phyloP scores from a whole-genome alignment of 164 flowering plant genomes.

The Tetrastigma voinierianum region DNA sequence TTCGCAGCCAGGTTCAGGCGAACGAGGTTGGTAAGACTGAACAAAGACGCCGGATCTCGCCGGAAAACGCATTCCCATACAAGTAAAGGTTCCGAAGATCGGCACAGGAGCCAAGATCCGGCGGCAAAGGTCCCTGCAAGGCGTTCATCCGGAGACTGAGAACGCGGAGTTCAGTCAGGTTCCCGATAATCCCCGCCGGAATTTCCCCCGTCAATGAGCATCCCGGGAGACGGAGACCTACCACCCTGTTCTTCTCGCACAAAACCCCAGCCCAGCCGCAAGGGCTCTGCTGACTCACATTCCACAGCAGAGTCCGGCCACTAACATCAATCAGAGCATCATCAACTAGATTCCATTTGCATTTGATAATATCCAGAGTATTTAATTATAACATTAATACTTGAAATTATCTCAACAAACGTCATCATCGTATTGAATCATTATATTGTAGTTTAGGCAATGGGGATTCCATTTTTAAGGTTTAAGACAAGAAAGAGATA shows the following conservation, averaged over 20 bases:
- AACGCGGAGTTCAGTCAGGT: conserved; percentile 53
- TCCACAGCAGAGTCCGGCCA: conserved; percentile 66
- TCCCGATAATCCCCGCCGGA: conserved; percentile 52
- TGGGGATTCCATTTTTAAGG: too few relatives aligned
- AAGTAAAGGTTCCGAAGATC: conserved; percentile 61
- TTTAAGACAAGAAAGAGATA: too few relatives aligned
- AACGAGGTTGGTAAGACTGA: conserved; percentile 45
- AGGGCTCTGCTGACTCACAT: conserved; percentile 24
- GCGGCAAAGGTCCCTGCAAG: conserved; percentile 58
- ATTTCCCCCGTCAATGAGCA: conserved; percentile 49
- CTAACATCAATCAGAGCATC: too few relatives aligned
- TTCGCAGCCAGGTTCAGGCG: conserved; percentile 67
- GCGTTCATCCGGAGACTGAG: conserved; percentile 74
- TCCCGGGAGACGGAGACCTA: conserved; percentile 68
- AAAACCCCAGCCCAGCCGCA: conserved; percentile 66
- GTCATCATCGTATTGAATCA: too few relatives aligned
- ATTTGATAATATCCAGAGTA: too few relatives aligned
- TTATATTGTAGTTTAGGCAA: too few relatives aligned
- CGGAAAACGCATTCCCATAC: conserved; percentile 65
- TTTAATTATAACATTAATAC: too few relatives aligned
- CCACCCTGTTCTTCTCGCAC: conserved; percentile 50
- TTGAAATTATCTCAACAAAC: too few relatives aligned
- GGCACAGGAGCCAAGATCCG: conserved; percentile 51
- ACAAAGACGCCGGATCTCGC: conserved; percentile 52
- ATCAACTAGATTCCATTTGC: too few relatives aligned